Percentiles rank a stretch among this genome's conserved stretches.
phyloP scores from a whole-genome alignment of 2,329 filamentous ascomycete genomes.

The Exophiala alcalophila region DNA sequence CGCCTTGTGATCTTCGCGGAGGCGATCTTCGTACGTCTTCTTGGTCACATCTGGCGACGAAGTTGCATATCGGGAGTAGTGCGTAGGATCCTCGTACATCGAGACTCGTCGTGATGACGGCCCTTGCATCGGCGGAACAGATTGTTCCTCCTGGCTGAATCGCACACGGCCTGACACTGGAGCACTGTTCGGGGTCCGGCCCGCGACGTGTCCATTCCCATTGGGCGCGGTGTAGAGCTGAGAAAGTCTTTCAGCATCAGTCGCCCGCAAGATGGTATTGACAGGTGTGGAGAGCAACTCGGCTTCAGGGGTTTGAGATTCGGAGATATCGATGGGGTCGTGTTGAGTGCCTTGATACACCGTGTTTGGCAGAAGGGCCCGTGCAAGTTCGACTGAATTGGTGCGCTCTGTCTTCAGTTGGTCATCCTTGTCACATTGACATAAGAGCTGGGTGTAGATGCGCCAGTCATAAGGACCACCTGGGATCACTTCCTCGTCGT shows the following conservation, averaged over 20 bases:
- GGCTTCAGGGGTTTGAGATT: conserved; percentile 7
- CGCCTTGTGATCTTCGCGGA: conserved; percentile 17
- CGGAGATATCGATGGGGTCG: conserved; percentile 11
- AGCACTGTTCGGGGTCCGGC: conserved; percentile 1
- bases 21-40: conserved; percentile 19
- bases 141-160: background rate
- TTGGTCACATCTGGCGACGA: background rate
- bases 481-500: conserved; percentile 16
- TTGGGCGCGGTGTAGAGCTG: conserved; percentile 5
- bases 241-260: conserved; percentile 18
- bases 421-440: conserved; percentile 14
- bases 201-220: background rate
- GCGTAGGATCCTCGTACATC: background rate
- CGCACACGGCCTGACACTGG: background rate
- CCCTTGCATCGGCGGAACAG: background rate
- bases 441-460: conserved; percentile 10
- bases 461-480: conserved; percentile 21
- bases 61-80: background rate
- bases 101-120: background rate
- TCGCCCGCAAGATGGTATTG: conserved; percentile 23
- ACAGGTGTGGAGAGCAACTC: conserved; percentile 22
- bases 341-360: conserved; percentile 10
- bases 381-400: conserved; percentile 20
- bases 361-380: conserved; percentile 20
- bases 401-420: conserved; percentile 3